Percentiles rank a stretch among this genome's conserved stretches.
Conservation (phyloP, 768 basidiomycete species). For the Trametes gibbosa region DNA sequence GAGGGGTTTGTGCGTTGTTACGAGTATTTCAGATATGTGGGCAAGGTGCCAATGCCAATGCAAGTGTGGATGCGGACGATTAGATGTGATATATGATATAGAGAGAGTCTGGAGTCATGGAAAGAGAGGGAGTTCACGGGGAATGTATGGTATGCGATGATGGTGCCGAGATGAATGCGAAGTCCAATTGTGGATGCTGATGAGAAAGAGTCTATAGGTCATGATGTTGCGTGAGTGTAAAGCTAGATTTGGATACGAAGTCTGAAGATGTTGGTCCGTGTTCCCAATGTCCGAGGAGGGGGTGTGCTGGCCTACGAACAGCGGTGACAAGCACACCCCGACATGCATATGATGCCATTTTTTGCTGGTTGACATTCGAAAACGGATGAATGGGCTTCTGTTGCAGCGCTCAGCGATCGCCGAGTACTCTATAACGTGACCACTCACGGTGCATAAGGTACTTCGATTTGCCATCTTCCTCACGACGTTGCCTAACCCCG, state of each 20-base stretch:
- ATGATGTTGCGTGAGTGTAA: neutral
- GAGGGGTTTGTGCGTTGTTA: neutral
- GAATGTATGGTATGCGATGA: conserved; percentile 4
- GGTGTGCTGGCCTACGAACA: neutral
- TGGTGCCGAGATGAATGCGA: conserved; percentile 3
- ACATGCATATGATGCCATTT: neutral
- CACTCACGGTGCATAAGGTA: conserved; percentile 2
- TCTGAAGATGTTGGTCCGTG: neutral
- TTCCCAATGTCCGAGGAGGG: neutral
- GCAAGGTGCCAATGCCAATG: neutral
- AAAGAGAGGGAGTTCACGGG: conserved; percentile 3
- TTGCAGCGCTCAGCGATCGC: too few species aligned
- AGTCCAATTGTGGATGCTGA: neutral
- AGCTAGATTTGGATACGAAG: neutral
- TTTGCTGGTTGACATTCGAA: neutral
- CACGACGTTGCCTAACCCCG: neutral
- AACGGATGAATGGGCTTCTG: too few species aligned
- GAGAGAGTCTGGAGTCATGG: neutral
- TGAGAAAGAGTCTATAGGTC: neutral
- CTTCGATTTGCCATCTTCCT: neutral
- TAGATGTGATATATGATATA: neutral
- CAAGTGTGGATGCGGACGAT: neutral
- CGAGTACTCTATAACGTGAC: neutral
- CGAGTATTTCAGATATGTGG: neutral
- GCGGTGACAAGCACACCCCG: neutral